Evolutionary conservation across 2,329 filamentous ascomycete species (phyloP).

Genomic region (Apiospora kogelbergensis): DNA sequence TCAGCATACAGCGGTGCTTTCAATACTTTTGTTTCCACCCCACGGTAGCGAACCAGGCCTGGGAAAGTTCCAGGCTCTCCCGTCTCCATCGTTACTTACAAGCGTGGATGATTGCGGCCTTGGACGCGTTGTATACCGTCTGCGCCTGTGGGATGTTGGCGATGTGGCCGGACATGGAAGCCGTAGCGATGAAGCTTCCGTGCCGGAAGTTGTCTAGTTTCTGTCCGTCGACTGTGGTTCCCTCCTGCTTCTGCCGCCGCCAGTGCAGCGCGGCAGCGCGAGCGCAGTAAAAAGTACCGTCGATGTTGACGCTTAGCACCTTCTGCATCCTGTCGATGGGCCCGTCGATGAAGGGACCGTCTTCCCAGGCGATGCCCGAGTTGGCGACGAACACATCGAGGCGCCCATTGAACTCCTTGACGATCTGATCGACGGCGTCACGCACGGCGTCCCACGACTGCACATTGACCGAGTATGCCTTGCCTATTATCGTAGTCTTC

Average conservation of each 20-base stretch:
- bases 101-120: conserved; percentile 62
- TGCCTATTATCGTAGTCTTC: conserved; percentile 40
- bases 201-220: conserved; percentile 58
- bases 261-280: conserved; percentile 69
- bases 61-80: not conserved
- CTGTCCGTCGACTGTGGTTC: conserved; percentile 61
- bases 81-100: conserved; percentile 38
- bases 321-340: conserved; percentile 63
- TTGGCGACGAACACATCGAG: conserved; percentile 81
- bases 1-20: not conserved
- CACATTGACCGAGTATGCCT: conserved; percentile 63
- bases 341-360: conserved; percentile 67
- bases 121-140: conserved; percentile 71
- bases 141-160: conserved; percentile 77
- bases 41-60: not conserved
- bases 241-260: conserved; percentile 67
- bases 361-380: conserved; percentile 71
- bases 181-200: conserved; percentile 76
- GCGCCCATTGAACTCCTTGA: conserved; percentile 69
- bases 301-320: conserved; percentile 70
- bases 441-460: conserved; percentile 52
- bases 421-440: conserved; percentile 49
- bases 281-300: conserved; percentile 77
- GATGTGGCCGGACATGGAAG: conserved; percentile 76
- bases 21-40: not conserved